Evolutionary conservation across 768 basidiomycete species (phyloP), one percentile per base, ranked within the genome.

Genomic region (Guyanaporus albipodus): DNA sequence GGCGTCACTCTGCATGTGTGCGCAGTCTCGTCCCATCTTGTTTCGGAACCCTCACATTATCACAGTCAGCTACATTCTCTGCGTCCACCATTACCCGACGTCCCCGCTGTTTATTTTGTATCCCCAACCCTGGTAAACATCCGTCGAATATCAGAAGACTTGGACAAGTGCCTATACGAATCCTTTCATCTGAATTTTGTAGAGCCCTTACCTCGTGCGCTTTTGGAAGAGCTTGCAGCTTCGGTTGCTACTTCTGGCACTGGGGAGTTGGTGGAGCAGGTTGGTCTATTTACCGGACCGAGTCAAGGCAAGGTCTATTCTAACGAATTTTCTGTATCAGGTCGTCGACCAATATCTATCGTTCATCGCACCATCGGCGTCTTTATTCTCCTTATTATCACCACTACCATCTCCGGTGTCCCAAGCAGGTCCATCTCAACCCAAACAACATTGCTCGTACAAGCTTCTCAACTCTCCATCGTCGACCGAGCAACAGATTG

Each of bases 1-100:
- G 96, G 96, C 26, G 93, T 99, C 33, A 99, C 96, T 8, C 75
- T 99, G 48, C 96, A 99, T 71, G 92, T 98, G 94, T 97, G 73
- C 58, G 91, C 72, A 44, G 21, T 43, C 27, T 41, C 21, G 26
- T 50, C 12, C 27, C 23, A 15, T 52, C 37, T 38, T 37, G 9
- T 15, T 48, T 38, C 22, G 19, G 32, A 34, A n/a, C 36, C 17
- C 40, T 55, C 29, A 50, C 43, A 17, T 23, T 22, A 12, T 39
- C 46, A 35, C 53, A 97, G 94, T 53, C 96, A 98, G 73, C 70
- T 98, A 6, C 93, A 97, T 63, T 83, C 92, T 0, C 70, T 80
- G 28, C 79, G 96, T 47, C 96, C 96, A 22, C 79, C 92, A 5
- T 72, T 99, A 32, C 80, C 90, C 10, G 96, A 99, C 64, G 96